Evolutionary conservation across 2,329 filamentous ascomycete species (phyloP), one percentile per base, ranked within the genome.

Genomic region (Clonostachys rhizophaga): DNA sequence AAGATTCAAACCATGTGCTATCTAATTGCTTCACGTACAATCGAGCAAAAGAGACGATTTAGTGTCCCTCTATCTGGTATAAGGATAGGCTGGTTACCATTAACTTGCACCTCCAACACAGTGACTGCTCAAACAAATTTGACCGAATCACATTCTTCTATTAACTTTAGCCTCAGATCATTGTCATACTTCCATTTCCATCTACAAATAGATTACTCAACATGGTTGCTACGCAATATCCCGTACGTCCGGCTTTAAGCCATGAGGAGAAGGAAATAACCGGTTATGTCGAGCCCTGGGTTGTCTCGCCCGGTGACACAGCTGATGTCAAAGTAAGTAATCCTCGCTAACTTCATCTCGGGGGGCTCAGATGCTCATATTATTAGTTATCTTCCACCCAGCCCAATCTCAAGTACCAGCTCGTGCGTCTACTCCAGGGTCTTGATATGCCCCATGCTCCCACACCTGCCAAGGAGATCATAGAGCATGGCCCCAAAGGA

Each of bases 281-380:
- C 8, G 49, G 49, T 7, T 49, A 49, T 34, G 44, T 47, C 11
- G 49, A 49, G 10, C 44, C 49, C 33, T 49, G 47, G 36, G 36
- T 39, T 7, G 36, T 51, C 40, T 14, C 44, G 17, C 11, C 36
- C 14, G 36, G 36, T 18, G 36, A 44, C 41, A 34, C 6, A 20
- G n/a, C 37, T 40, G 11, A 49, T 47, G 24, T 44, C 44, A 37
- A 42, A 35, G 24, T 43, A 51, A 14, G 14, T n/a, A n/a, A 39
- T 39, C 36, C 14, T 39, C 5, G 17, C 14, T 11, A n/a, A n/a
- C 36, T 39, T n/a, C 14, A 39, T 39, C 14, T 39, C 9, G 2
- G 24, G 7, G 24, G 24, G 24, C 24, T 30, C 9, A 14, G n/a
- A n/a, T n/a, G 3, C 36, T 18, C 7, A n/a, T n/a, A n/a, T 18